Percentiles rank a stretch among this genome's conserved stretches.
phyloP scores from a whole-genome alignment of 1,284 basidiomycete species.

The Ceratobasidium theobromae region DNA sequence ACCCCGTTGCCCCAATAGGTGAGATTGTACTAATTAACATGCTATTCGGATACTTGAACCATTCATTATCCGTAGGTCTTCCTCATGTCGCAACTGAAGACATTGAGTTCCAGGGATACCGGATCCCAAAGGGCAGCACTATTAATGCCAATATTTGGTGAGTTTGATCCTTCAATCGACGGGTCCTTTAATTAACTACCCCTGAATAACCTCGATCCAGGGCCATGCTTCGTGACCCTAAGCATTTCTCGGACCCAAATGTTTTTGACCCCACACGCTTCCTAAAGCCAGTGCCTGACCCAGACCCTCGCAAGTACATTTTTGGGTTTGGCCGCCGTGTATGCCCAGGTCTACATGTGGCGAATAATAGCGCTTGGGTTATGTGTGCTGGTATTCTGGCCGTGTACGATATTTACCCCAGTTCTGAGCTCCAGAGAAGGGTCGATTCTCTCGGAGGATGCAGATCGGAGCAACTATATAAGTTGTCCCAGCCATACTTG shows the following conservation, averaged over 20 bases:
- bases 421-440: neutral
- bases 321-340: conserved; percentile 11
- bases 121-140: neutral
- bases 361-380: neutral
- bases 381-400: conserved; percentile 11
- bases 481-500: neutral
- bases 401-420: neutral
- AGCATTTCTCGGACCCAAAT: neutral
- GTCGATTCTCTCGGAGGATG: neutral
- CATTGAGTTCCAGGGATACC: neutral
- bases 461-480: neutral
- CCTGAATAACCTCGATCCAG: neutral
- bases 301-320: conserved; percentile 10
- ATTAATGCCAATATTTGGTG: conserved; percentile 11
- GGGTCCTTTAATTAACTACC: neutral
- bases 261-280: conserved; percentile 1
- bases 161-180: neutral
- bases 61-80: neutral
- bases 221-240: conserved; percentile 6
- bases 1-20: neutral
- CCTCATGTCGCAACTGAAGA: neutral
- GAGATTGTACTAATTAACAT: neutral
- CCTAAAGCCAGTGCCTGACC: conserved; percentile 1
- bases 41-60: neutral
- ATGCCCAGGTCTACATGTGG: conserved; percentile 1